Conservation (phyloP, 371 early-diverging fungal genomes). For the Apophysomyces elegans region DNA sequence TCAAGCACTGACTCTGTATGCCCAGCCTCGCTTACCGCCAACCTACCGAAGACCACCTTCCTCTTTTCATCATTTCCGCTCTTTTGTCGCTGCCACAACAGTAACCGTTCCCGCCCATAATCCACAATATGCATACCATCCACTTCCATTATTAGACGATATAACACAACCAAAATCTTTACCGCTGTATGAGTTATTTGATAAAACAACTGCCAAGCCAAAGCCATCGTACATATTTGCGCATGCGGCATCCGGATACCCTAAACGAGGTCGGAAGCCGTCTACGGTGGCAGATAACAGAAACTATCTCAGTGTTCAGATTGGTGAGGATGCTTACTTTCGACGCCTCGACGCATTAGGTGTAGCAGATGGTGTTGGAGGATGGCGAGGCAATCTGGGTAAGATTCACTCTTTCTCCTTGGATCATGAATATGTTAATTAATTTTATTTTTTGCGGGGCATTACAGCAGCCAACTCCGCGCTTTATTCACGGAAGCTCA, state of each 20-base stretch:
- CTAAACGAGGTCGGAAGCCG: conserved; percentile 56
- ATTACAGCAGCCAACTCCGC: conserved; percentile 82
- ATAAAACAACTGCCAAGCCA: conserved; percentile 41
- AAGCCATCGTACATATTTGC: conserved; percentile 64
- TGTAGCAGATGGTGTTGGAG: conserved; percentile 87
- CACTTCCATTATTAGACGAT: background rate
- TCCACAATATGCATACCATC: conserved; percentile 1
- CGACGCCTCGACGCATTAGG: conserved; percentile 77
- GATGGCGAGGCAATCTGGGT: conserved; percentile 63
- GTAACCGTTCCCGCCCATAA: background rate
- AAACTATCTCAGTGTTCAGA: conserved; percentile 69
- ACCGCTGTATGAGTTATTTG: conserved; percentile 35
- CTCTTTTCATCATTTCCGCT: background rate
- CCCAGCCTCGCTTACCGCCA: background rate
- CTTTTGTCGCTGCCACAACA: background rate
- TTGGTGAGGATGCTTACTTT: conserved; percentile 87
- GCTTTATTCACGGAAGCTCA: conserved; percentile 85
- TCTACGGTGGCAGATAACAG: conserved; percentile 56
- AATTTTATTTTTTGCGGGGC: background rate
- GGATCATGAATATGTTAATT: conserved; percentile 6
- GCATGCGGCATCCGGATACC: conserved; percentile 76
- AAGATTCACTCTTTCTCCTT: conserved; percentile 19
- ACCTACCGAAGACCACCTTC: background rate
- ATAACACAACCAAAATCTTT: conserved; percentile 10
- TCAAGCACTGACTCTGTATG: background rate